Evolutionary conservation across 2,329 filamentous ascomycete species (phyloP).

Genomic region (Didymosphaeria variabile): DNA sequence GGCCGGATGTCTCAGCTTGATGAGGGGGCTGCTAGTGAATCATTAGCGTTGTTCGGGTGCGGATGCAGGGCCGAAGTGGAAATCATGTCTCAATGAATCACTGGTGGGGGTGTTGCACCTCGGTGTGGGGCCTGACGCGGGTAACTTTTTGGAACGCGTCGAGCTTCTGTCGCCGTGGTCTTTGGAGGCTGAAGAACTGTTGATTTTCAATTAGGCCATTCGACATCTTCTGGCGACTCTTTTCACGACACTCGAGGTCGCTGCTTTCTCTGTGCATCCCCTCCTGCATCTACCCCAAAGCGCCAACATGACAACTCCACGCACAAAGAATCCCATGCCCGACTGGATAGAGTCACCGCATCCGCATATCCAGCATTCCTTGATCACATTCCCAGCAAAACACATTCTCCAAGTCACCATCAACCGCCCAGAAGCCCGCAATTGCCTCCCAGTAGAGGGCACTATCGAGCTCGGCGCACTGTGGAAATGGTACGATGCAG

Average conservation of each 20-base stretch:
- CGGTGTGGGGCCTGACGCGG: background rate
- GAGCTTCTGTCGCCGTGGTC: slow-evolving; percentile 1
- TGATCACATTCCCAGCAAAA: slow-evolving; percentile 53
- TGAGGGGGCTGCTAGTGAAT: slow-evolving; percentile 14
- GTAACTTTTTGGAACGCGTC: slow-evolving; percentile 5
- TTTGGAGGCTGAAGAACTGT: background rate
- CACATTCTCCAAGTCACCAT: slow-evolving; percentile 59
- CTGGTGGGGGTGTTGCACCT: background rate
- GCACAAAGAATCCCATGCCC: slow-evolving; percentile 37
- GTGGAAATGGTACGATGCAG: slow-evolving; percentile 60
- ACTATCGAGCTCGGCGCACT: slow-evolving; percentile 57
- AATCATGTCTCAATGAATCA: background rate
- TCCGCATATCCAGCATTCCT: slow-evolving; percentile 26
- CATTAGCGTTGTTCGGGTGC: slow-evolving; percentile 6
- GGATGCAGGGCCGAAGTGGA: slow-evolving; percentile 2
- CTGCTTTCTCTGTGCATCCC: background rate
- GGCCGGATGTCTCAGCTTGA: background rate
- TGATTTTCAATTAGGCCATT: background rate
- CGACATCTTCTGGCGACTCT: background rate
- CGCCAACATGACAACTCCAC: slow-evolving; percentile 28
- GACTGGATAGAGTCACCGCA: slow-evolving; percentile 43
- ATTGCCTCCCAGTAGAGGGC: slow-evolving; percentile 40
- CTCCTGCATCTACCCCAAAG: background rate
- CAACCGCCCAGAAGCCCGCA: slow-evolving; percentile 55
- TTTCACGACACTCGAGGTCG: background rate